Evolutionary conservation across 176 grass and related monocot genomes (phyloP).

Genomic region (Oryza australiensis): DNA sequence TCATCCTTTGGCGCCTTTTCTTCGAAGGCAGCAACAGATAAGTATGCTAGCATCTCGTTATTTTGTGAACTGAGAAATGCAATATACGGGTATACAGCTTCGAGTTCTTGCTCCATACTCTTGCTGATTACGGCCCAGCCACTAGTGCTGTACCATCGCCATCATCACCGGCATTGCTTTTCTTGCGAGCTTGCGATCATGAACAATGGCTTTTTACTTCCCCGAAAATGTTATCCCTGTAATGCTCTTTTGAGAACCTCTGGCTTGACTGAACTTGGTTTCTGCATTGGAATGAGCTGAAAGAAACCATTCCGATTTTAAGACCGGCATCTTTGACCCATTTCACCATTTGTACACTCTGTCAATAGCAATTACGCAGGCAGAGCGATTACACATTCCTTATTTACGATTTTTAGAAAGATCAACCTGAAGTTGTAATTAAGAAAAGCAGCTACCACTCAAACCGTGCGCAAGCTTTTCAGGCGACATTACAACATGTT

Average conservation of each 20-base stretch:
- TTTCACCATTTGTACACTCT: neutral
- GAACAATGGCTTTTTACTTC: slow-evolving; percentile 38
- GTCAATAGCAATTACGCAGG: neutral
- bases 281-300: slow-evolving; percentile 1
- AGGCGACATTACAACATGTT: neutral
- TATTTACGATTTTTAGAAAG: neutral
- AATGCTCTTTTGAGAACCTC: neutral
- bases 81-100: neutral
- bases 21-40: slow-evolving; percentile 9
- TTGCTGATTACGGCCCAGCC: slow-evolving; percentile 18
- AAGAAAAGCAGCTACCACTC: neutral
- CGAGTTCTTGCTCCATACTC: slow-evolving; percentile 27
- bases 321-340: neutral
- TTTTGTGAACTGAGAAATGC: neutral
- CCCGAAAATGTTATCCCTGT: slow-evolving; percentile 25
- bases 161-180: slow-evolving; percentile 39
- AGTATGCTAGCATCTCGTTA: slow-evolving; percentile 16
- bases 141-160: slow-evolving; percentile 27
- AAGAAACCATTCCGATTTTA: neutral
- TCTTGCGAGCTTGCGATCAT: slow-evolving; percentile 39
- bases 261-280: slow-evolving; percentile 24
- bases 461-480: slow-evolving; percentile 7
- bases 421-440: neutral
- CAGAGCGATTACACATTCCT: neutral
- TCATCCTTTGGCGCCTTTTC: slow-evolving; percentile 22